A percentile compares a stretch with the other conserved stretches of the same genome.
These are phyloP conservation scores for Diaporthe nobilis DNA, from an alignment of 2,329 filamentous ascomycete genomes.

Conservation along the genomic window DNA sequence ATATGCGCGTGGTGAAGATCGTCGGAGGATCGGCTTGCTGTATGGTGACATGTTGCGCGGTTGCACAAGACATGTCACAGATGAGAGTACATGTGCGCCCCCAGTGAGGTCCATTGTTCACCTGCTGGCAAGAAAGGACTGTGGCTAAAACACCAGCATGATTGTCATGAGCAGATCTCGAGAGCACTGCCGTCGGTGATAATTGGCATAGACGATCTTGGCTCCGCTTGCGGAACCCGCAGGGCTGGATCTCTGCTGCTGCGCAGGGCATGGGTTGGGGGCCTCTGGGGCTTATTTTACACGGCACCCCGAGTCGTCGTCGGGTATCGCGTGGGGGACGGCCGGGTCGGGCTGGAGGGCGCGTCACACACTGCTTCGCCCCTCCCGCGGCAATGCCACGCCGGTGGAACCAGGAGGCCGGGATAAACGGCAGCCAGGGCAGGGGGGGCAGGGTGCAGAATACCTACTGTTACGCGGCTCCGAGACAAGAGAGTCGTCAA, in stretches of 20 bases:
- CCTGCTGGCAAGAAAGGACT: neutral
- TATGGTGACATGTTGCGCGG: neutral
- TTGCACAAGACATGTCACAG: conserved; percentile 27
- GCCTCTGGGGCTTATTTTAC: neutral
- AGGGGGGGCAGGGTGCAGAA: neutral
- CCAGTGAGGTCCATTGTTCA: neutral
- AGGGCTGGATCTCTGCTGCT: conserved; percentile 1
- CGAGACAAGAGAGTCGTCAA: conserved; percentile 20
- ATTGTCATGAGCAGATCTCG: neutral
- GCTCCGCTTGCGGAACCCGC: neutral
- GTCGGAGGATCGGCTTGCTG: conserved; percentile 16
- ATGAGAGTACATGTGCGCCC: neutral
- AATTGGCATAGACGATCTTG: neutral
- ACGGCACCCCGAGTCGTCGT: neutral
- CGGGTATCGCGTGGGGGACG: conserved; percentile 20
- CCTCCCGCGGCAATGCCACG: conserved; percentile 28
- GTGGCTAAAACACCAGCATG: neutral
- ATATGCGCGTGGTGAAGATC: neutral
- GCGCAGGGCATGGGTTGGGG: neutral
- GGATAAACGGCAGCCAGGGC: conserved; percentile 17
- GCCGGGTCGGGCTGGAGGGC: conserved; percentile 13
- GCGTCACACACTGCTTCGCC: conserved; percentile 18
- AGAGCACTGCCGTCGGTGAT: neutral
- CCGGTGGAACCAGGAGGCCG: conserved; percentile 5
- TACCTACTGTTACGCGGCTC: conserved; percentile 13